Evolutionary conservation across 345 rosid species (phyloP).

Genomic region (Pelargonium nanum): DNA sequence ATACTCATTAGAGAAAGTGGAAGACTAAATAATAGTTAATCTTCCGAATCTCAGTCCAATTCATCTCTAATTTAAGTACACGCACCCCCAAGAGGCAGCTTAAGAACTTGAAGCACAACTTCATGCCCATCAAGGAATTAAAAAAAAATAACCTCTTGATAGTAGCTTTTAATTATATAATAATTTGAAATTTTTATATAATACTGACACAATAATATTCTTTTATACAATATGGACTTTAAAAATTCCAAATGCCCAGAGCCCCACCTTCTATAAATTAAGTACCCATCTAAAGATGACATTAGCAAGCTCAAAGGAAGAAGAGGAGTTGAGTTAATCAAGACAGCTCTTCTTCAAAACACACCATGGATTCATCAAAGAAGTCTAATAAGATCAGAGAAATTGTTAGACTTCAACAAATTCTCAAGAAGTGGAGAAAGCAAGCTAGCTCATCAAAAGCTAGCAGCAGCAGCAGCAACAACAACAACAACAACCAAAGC

Average conservation of each 20-base stretch:
- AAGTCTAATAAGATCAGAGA: constrained; percentile 90
- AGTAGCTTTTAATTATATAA: not conserved
- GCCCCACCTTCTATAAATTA: not conserved
- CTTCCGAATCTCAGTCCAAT: not conserved
- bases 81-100: not conserved
- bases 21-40: not conserved
- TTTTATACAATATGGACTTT: too few relatives aligned
- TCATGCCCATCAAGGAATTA: too few relatives aligned
- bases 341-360: too few relatives aligned
- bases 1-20: not conserved
- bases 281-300: not conserved
- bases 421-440: constrained; percentile 91
- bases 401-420: constrained; percentile 78
- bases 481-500: not conserved
- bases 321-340: not conserved
- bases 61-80: not conserved
- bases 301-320: not conserved
- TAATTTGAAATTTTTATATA: too few relatives aligned
- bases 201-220: not conserved
- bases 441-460: constrained; percentile 47
- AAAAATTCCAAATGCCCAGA: not conserved
- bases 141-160: not conserved
- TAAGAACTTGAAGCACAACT: not conserved
- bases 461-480: not conserved
- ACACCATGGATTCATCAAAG: constrained; percentile 45